Evolutionary conservation across 2,329 filamentous ascomycete species (phyloP).

Genomic region (Trichoderma semiorbis): DNA sequence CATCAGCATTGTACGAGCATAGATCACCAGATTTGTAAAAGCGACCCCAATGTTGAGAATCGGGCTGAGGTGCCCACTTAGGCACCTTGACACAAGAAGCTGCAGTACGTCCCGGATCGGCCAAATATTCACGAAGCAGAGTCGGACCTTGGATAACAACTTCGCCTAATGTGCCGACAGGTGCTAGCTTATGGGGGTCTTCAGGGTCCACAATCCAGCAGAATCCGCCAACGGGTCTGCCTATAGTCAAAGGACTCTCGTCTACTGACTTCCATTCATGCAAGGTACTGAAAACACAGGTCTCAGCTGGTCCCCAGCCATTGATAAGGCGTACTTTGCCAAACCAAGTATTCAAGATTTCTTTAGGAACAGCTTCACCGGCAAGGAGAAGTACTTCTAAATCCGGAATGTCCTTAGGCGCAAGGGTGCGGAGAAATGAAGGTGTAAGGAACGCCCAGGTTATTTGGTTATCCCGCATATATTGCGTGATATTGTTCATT

Average conservation of each 20-base stretch:
- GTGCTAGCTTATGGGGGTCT: constrained; percentile 1
- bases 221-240: background rate
- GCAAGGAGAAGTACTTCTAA: constrained; percentile 1
- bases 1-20: constrained; percentile 8
- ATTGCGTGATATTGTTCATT: background rate
- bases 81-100: background rate
- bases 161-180: constrained; percentile 2
- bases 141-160: constrained; percentile 8
- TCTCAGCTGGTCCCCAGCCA: constrained; percentile 8
- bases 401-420: background rate
- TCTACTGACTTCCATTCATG: background rate
- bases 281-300: constrained; percentile 1
- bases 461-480: background rate
- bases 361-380: constrained; percentile 6
- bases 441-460: constrained; percentile 10
- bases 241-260: background rate
- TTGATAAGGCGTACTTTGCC: background rate
- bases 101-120: constrained; percentile 5
- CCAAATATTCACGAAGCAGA: constrained; percentile 6
- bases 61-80: background rate
- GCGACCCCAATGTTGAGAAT: background rate
- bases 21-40: constrained; percentile 12
- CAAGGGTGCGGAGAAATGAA: background rate
- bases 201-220: constrained; percentile 16
- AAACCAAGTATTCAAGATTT: constrained; percentile 3